phyloP scores from a whole-genome alignment of 2,329 filamentous ascomycete species.

The Sclerotinia glacialis region DNA sequence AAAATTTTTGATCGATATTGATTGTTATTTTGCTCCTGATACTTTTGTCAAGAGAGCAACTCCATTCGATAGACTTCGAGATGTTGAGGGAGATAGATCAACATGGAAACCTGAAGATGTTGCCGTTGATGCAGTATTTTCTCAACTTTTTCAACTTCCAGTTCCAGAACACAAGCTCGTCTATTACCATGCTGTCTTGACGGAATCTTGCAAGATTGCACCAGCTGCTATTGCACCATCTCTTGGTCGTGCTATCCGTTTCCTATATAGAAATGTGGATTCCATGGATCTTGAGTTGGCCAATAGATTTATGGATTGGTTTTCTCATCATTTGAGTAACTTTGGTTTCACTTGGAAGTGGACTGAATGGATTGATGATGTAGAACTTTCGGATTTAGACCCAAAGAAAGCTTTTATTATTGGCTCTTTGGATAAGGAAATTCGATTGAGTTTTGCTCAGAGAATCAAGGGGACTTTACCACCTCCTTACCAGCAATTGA shows the following conservation, averaged over 20 bases:
- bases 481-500: constrained; percentile 74
- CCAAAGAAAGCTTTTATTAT: constrained; percentile 92
- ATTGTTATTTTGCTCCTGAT: constrained; percentile 86
- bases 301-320: constrained; percentile 94
- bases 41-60: constrained; percentile 94
- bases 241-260: constrained; percentile 87
- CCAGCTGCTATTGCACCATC: constrained; percentile 95
- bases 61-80: constrained; percentile 82
- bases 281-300: constrained; percentile 82
- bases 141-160: constrained; percentile 86
- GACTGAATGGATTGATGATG: constrained; percentile 92
- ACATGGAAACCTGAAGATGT: constrained; percentile 99
- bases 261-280: constrained; percentile 78
- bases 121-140: constrained; percentile 95
- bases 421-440: constrained; percentile 92
- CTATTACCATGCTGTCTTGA: constrained; percentile 93
- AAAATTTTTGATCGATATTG: constrained; percentile 86
- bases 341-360: constrained; percentile 99
- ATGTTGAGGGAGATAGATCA: constrained; percentile 60
- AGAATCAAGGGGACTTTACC: constrained; percentile 93
- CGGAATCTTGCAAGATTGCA: constrained; percentile 92
- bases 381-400: constrained; percentile 71
- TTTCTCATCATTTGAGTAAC: constrained; percentile 95
- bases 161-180: constrained; percentile 88
- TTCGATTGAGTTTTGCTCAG: constrained; percentile 92